Evolutionary conservation across 345 rosid genomes (phyloP).

Genomic region (Lepidium didymum): DNA sequence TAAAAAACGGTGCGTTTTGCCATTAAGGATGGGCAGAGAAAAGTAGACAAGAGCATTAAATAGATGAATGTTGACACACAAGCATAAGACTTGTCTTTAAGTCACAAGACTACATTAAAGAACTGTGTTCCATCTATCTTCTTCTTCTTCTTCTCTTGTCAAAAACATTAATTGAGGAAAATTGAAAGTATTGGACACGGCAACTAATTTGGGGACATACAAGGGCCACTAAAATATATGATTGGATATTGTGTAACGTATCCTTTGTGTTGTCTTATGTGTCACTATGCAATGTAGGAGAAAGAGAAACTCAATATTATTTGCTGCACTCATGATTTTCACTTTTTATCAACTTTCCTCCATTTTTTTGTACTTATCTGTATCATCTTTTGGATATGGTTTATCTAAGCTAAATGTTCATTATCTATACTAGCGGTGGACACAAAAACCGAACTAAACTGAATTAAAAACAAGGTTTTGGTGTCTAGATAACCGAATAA

Average conservation of each 20-base stretch:
- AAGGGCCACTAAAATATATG: conserved; percentile 22
- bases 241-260: conserved; percentile 15
- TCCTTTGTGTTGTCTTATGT: conserved; percentile 24
- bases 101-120: not conserved
- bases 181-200: conserved; percentile 8
- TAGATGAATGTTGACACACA: conserved; percentile 8
- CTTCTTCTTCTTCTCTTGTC: not conserved
- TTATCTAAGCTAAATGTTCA: not conserved
- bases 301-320: not conserved
- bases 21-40: not conserved
- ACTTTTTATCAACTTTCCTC: not conserved
- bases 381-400: not conserved
- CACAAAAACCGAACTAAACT: too few relatives aligned
- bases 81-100: conserved; percentile 16
- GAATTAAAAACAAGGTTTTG: too few relatives aligned
- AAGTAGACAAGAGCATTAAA: conserved; percentile 6
- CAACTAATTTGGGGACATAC: conserved; percentile 6
- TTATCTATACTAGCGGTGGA: too few relatives aligned
- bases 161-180: not conserved
- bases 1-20: conserved; percentile 4
- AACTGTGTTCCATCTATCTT: conserved; percentile 1
- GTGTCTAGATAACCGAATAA: too few relatives aligned
- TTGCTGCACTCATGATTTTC: not conserved
- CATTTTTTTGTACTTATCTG: conserved; percentile 2
- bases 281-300: conserved; percentile 20